phyloP scores from a whole-genome alignment of 306 rosid genomes.

The Fagus sylvatica region DNA sequence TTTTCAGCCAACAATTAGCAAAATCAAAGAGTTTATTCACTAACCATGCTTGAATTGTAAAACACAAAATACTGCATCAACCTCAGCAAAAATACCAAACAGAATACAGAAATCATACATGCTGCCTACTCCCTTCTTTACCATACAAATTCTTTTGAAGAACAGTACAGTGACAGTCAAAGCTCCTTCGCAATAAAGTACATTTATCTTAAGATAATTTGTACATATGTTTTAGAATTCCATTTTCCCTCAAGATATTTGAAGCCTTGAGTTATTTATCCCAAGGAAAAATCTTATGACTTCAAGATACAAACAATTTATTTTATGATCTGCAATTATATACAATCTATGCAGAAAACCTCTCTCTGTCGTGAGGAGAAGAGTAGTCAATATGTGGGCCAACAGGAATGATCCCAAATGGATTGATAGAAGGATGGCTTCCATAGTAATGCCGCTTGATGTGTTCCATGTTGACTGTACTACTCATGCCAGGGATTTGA shows the following conservation, averaged over 20 bases:
- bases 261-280: too few relatives aligned
- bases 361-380: conserved; percentile 69
- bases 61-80: too few relatives aligned
- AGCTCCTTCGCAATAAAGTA: background rate
- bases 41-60: too few relatives aligned
- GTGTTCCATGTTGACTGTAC: conserved; percentile 77
- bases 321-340: background rate
- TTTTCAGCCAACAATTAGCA: too few relatives aligned
- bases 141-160: background rate
- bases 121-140: background rate
- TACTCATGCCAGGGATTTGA: conserved; percentile 73
- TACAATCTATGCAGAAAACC: conserved; percentile 53
- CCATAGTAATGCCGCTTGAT: conserved; percentile 81
- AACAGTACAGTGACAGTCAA: background rate
- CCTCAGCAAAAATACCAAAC: too few relatives aligned
- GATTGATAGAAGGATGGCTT: conserved; percentile 86
- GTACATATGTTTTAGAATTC: background rate
- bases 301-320: background rate
- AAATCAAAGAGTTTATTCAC: too few relatives aligned
- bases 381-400: conserved; percentile 72
- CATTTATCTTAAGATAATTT: background rate
- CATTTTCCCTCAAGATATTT: background rate
- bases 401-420: conserved; percentile 69
- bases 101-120: too few relatives aligned
- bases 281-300: conserved; percentile 5